Evolutionary conservation across 371 early-diverging fungal species (phyloP), one percentile per base, ranked within the genome.

Genomic region (Dichotomocladium elegans): DNA sequence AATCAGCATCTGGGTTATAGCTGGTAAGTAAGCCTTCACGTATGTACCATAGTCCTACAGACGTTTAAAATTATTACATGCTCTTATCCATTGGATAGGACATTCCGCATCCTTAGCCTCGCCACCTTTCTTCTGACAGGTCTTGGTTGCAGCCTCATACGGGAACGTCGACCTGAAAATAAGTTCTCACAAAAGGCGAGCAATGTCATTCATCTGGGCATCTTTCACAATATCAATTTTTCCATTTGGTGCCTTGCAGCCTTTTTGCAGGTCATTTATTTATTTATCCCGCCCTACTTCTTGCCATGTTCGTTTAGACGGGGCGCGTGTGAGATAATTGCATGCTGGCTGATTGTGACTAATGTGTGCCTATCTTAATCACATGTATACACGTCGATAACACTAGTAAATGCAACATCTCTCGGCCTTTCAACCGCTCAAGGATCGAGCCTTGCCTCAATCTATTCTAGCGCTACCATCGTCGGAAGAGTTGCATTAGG

Each of bases 21-120:
- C 9, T 51, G 51, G 49, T 48, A 48, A 34, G 19, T 12, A 12
- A 80, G 82, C 26, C 69, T 84, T 52, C 90, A 91, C 2, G 75
- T 83, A 7, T 89, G 93, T 6, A 58, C 89, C 25, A 90, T 89
- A 22, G 89, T 89, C 0, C 67, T 90, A 4, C 70, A 81, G 24
- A 68, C 88, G 60, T 75, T 83, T 0, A 83, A 85, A 21, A 57
- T 90, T 10, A 72, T 86, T 50, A 79, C 77, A 89, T 9, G 73
- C 88, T 37, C 58, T 61, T 24, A n/a, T 60, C 52, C 6, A 50
- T 83, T 6, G 88, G 85, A 0, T 61, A 74, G 82, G 82, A 66
- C 83, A 2, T 58, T 53, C 22, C 59, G 59, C 8, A 48, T 58
- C 15, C 29, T 58, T 22, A 53, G 59, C 21, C 25, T 47, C 19